Evolutionary conservation across 2,329 filamentous ascomycete species (phyloP).

Genomic region (Fusarium paranaense): DNA sequence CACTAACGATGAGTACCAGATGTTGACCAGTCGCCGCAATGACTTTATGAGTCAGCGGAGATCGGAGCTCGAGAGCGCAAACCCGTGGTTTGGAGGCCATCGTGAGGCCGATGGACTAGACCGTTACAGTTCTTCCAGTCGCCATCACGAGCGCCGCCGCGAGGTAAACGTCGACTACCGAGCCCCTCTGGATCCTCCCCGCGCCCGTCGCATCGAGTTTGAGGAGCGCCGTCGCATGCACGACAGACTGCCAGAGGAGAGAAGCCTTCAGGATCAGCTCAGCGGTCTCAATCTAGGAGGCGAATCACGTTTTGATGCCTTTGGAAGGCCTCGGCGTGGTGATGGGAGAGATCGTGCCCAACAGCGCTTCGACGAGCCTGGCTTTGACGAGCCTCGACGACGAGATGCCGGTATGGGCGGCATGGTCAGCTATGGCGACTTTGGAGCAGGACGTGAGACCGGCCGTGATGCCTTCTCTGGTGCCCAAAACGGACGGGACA

Average conservation of each 20-base stretch:
- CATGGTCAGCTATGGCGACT: background rate
- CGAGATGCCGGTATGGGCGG: background rate
- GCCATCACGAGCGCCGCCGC: background rate
- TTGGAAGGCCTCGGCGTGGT: background rate
- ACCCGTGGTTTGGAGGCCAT: background rate
- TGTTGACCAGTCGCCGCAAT: constrained; percentile 2
- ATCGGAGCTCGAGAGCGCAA: background rate
- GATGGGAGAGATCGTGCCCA: background rate
- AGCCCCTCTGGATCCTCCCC: background rate
- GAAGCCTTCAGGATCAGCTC: background rate
- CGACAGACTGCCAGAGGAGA: background rate
- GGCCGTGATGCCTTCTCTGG: background rate
- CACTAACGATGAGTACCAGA: constrained; percentile 15
- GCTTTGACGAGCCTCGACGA: background rate
- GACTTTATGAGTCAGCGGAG: background rate
- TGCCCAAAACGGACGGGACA: background rate
- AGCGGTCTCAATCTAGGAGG: background rate
- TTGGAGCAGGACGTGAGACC: background rate
- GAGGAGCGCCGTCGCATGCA: background rate
- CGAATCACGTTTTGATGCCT: background rate
- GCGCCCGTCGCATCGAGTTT: background rate
- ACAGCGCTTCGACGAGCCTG: background rate
- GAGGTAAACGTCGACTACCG: background rate
- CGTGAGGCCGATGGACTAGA: background rate
- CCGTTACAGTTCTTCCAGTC: background rate